phyloP scores from a whole-genome alignment of 805 yeast genomes.

The Metschnikowia continentalis region DNA sequence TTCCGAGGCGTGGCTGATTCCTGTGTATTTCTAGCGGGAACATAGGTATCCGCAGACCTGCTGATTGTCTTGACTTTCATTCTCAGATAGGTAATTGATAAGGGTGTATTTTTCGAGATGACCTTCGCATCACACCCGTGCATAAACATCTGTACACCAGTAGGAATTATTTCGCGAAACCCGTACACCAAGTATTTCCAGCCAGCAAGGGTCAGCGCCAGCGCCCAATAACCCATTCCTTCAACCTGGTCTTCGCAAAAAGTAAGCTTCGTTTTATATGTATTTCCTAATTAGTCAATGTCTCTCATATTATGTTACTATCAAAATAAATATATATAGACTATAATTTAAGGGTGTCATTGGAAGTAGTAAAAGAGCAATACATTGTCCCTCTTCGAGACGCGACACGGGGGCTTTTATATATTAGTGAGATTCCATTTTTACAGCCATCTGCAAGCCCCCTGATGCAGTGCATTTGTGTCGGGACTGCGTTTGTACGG shows the following conservation, averaged over 20 bases:
- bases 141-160: background rate
- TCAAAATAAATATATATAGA: background rate
- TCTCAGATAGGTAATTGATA: background rate
- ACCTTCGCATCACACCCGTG: background rate
- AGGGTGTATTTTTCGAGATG: background rate
- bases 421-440: background rate
- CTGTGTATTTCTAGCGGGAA: conserved; percentile 88
- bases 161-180: background rate
- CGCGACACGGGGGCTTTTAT: background rate
- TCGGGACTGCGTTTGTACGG: background rate
- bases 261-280: too few relatives aligned
- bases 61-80: conserved; percentile 87
- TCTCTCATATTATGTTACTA: too few relatives aligned
- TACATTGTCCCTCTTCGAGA: too few relatives aligned
- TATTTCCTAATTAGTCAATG: too few relatives aligned
- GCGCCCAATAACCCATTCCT: too few relatives aligned
- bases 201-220: background rate
- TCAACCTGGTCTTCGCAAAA: background rate
- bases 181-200: background rate
- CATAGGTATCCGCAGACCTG: conserved; percentile 85
- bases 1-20: conserved; percentile 85
- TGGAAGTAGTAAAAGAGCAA: too few relatives aligned
- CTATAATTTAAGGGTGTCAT: background rate
- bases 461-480: background rate
- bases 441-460: conserved; percentile 1